Evolutionary conservation across 352 stramenopile species (phyloP), one percentile per base, ranked within the genome.

Genomic region (Globisporangium sylvaticum): DNA sequence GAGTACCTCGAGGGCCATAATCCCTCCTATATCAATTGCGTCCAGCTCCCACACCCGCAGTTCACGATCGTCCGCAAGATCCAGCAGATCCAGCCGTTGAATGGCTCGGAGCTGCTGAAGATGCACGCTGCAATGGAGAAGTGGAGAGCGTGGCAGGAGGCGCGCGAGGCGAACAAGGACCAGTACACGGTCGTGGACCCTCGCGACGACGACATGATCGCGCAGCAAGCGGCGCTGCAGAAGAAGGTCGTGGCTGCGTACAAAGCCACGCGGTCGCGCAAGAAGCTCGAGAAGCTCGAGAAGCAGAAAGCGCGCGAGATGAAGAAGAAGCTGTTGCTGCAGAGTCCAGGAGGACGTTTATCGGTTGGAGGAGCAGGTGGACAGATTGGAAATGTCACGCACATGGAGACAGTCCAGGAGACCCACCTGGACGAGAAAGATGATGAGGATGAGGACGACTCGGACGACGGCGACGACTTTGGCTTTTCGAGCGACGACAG

Each of bases 361-460:
- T 48, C 39, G 4, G 15, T 48, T 61, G 67, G 62, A 14, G 42
- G 52, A 71, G 50, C 60, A 50, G 5, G 29, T 63, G 31, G 37
- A 46, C 54, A 46, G 2, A 14, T 22, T 24, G 63, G 72, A 56
- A 57, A 20, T 63, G 65, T 65, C 22, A 9, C 53, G 8, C 73
- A 76, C 39, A 92, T 94, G 83, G 81, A 85, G 65, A 91, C 83
- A 0, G 80, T 91, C 14, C 72, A 89, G 50, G 85, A 92, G 34
- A 62, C 72, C 9, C 72, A 75, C 4, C 18, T 66, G 25, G 39
- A 74, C 46, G 68, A 58, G 10, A 65, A 70, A 24, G 73, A 70
- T 42, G 71, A 73, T 22, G 72, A 71, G n/a, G 64, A 74, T 1
- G 76, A 75, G 25, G 72, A 81, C 10, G 55, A 59, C 10, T 57